Conservation (phyloP, 2,329 filamentous ascomycete species). For the Karstenula rhodostoma region DNA sequence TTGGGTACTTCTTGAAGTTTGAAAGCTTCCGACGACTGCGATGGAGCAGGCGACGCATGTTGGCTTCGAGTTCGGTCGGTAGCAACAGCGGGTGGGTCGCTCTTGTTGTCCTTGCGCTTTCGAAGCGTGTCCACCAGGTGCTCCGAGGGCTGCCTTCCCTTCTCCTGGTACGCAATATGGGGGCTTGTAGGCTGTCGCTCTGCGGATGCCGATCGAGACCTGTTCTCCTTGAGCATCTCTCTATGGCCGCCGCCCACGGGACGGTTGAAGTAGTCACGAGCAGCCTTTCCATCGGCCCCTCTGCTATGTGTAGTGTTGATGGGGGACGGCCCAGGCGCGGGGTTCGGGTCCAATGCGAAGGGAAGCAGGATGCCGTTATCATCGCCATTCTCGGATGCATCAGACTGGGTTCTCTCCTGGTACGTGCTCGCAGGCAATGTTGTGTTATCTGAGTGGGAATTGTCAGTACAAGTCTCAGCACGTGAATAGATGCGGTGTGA, state of each 20-base stretch:
- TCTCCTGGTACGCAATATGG: constrained; percentile 93
- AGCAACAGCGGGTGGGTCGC: constrained; percentile 40
- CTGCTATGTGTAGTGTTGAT: constrained; percentile 37
- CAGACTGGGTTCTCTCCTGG: constrained; percentile 77
- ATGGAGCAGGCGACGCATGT: constrained; percentile 45
- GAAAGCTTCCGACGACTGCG: constrained; percentile 60
- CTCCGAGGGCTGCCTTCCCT: constrained; percentile 71
- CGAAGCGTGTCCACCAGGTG: constrained; percentile 65
- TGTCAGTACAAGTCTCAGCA: constrained; percentile 17
- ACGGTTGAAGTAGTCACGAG: constrained; percentile 56
- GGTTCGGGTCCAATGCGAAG: constrained; percentile 61
- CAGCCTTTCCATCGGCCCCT: constrained; percentile 36
- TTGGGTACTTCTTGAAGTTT: constrained; percentile 83
- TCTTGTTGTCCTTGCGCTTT: constrained; percentile 51
- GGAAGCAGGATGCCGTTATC: constrained; percentile 62
- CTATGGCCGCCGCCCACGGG: constrained; percentile 48
- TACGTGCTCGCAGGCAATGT: constrained; percentile 80
- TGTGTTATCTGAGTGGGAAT: constrained; percentile 61
- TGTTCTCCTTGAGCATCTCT: constrained; percentile 52
- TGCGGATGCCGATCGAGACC: constrained; percentile 56
- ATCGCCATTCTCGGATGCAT: constrained; percentile 67
- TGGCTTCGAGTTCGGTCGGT: constrained; percentile 60
- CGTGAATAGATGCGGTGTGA: neutral
- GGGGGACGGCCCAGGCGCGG: constrained; percentile 52
- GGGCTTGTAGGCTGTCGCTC: constrained; percentile 67